Conservation (phyloP, 306 rosid species). For the Inga leiocalycina region DNA sequence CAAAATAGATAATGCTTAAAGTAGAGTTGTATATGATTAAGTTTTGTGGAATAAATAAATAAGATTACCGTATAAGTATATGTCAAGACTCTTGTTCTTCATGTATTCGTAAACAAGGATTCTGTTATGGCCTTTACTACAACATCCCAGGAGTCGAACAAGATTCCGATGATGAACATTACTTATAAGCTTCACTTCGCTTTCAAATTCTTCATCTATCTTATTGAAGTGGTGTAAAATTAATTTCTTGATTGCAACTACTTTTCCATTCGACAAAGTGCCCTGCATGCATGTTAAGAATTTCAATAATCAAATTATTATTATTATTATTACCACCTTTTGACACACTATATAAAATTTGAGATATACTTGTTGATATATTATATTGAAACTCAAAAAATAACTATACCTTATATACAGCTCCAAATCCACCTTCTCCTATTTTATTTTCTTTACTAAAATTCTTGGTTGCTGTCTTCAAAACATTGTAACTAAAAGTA, state of each 20-base stretch:
- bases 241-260: constrained; percentile 48
- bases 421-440: neutral
- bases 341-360: too few relatives aligned
- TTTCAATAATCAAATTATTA: neutral
- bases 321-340: too few relatives aligned
- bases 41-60: neutral
- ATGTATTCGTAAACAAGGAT: neutral
- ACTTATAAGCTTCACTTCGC: neutral
- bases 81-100: neutral
- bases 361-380: neutral
- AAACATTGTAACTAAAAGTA: neutral
- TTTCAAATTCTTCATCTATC: neutral
- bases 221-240: neutral
- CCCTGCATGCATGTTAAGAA: constrained; percentile 2
- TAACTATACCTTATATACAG: neutral
- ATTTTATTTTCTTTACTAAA: neutral
- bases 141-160: neutral
- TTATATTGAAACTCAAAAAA: too few relatives aligned
- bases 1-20: too few relatives aligned
- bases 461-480: neutral
- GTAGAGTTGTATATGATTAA: too few relatives aligned
- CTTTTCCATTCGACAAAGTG: constrained; percentile 42
- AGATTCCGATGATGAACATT: neutral
- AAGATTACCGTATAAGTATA: neutral
- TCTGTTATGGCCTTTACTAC: neutral